These are phyloP conservation scores for Colletotrichum camelliae DNA, from an alignment of 2,329 filamentous ascomycete genomes.

Conservation along the genomic window DNA sequence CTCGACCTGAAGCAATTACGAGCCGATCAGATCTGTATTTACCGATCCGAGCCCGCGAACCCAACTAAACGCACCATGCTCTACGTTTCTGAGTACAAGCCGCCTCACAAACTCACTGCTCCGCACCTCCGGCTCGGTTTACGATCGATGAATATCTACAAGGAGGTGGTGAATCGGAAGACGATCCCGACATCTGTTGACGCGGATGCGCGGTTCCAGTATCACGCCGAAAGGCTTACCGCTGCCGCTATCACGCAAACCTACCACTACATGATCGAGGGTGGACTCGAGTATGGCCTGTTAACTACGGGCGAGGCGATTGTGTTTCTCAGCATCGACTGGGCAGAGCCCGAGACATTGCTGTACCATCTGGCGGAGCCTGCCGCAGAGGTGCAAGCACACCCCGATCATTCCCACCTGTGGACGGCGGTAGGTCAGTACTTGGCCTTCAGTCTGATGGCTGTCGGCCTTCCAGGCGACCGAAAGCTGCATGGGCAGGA, in stretches of 20 bases:
- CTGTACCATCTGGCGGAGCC: slow-evolving; percentile 37
- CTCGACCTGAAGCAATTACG: slow-evolving; percentile 26
- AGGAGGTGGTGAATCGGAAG: slow-evolving; percentile 26
- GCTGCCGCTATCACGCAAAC: slow-evolving; percentile 50
- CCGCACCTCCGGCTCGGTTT: slow-evolving; percentile 47
- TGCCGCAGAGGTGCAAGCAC: slow-evolving; percentile 25
- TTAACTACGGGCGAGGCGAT: slow-evolving; percentile 46
- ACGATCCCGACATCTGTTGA: slow-evolving; percentile 29
- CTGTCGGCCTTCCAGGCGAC: slow-evolving; percentile 22
- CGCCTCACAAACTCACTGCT: slow-evolving; percentile 50
- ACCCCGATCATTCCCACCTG: slow-evolving; percentile 23
- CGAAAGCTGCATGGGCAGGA: slow-evolving; percentile 22
- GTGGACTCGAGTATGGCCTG: slow-evolving; percentile 47
- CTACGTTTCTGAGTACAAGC: slow-evolving; percentile 50
- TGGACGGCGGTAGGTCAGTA: slow-evolving; percentile 33
- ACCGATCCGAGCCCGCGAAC: slow-evolving; percentile 5
- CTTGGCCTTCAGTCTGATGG: slow-evolving; percentile 33
- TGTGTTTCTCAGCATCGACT: slow-evolving; percentile 46
- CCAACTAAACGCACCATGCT: slow-evolving; percentile 24
- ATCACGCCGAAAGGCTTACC: slow-evolving; percentile 40
- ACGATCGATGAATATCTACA: slow-evolving; percentile 41
- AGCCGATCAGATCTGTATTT: slow-evolving; percentile 31
- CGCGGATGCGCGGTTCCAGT: slow-evolving; percentile 35
- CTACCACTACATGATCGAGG: slow-evolving; percentile 55
- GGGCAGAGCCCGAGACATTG: slow-evolving; percentile 28